phyloP scores from a whole-genome alignment of 345 rosid species.

The Kernera saxatilis region DNA sequence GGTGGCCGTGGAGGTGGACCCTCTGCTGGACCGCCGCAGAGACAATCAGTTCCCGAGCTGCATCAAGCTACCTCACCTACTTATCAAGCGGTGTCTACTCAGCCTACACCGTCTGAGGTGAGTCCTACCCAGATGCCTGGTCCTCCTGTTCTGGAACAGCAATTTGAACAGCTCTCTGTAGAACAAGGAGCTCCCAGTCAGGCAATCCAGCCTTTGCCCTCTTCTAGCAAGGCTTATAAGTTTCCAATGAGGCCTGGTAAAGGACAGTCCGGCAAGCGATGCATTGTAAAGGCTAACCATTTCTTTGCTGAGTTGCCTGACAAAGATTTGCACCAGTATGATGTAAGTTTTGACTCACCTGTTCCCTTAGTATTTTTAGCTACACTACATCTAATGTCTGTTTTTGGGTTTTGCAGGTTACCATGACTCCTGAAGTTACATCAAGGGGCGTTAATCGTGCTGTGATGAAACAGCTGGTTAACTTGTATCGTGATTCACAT shows the following conservation, averaged over 20 bases:
- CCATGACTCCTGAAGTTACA: slow-evolving; percentile 71
- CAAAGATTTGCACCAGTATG: slow-evolving; percentile 94
- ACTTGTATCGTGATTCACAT: slow-evolving; percentile 56
- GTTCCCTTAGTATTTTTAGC: background rate
- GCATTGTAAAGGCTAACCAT: slow-evolving; percentile 95
- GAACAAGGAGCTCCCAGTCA: slow-evolving; percentile 54
- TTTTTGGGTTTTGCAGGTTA: slow-evolving; percentile 41
- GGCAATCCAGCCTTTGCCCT: slow-evolving; percentile 54
- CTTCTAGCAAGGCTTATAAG: slow-evolving; percentile 70
- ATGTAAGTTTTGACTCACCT: slow-evolving; percentile 42
- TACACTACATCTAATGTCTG: background rate
- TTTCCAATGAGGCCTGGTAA: slow-evolving; percentile 86
- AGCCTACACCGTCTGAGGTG: slow-evolving; percentile 48
- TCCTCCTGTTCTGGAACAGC: slow-evolving; percentile 32
- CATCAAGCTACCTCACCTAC: slow-evolving; percentile 85
- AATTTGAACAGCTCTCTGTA: slow-evolving; percentile 47
- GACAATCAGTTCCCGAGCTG: slow-evolving; percentile 87
- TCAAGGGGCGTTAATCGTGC: slow-evolving; percentile 86
- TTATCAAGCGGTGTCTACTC: slow-evolving; percentile 52
- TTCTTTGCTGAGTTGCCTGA: slow-evolving; percentile 86
- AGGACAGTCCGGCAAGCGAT: slow-evolving; percentile 53
- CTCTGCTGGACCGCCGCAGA: slow-evolving; percentile 50
- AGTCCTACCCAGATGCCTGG: slow-evolving; percentile 49
- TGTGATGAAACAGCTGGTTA: slow-evolving; percentile 68
- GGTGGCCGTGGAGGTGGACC: slow-evolving; percentile 55